A percentile compares a stretch with the other conserved stretches of the same genome.
phyloP scores from a whole-genome alignment of 208 protist species.

The Acanthamoeba healyi region DNA sequence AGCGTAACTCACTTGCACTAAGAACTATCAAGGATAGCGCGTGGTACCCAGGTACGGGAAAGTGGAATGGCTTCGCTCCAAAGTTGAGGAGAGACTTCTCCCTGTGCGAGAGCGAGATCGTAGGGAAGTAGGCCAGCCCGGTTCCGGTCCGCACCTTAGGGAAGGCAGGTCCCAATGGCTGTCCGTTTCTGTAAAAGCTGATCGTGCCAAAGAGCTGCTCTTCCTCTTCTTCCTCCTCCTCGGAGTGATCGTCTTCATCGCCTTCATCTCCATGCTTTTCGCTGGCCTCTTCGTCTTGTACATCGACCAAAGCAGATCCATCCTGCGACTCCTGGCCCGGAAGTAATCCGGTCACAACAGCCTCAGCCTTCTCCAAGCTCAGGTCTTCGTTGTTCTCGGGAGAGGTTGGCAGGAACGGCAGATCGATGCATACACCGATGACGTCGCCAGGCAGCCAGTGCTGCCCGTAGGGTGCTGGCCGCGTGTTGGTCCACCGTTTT shows the following conservation, averaged over 20 bases:
- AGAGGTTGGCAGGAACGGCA: not conserved
- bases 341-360: not conserved
- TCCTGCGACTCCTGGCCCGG: not conserved
- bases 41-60: not conserved
- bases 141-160: not conserved
- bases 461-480: conserved; percentile 68
- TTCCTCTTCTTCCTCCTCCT: conserved; percentile 38
- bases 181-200: conserved; percentile 75
- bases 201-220: conserved; percentile 57
- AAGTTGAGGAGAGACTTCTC: conserved; percentile 77
- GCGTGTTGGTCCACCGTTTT: conserved; percentile 79
- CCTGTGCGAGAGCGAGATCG: conserved; percentile 70
- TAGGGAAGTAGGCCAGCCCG: conserved; percentile 79
- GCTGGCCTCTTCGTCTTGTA: not conserved
- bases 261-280: not conserved
- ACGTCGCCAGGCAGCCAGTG: conserved; percentile 74
- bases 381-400: not conserved
- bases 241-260: not conserved
- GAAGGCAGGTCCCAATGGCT: conserved; percentile 65
- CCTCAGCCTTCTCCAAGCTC: not conserved
- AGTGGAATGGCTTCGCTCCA: conserved; percentile 68
- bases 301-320: too few species aligned
- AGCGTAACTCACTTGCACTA: too few species aligned
- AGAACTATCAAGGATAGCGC: too few species aligned
- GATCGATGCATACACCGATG: conserved; percentile 78